Conservation (phyloP, 2,329 filamentous ascomycete species). For the Diaporthe sp. region DNA sequence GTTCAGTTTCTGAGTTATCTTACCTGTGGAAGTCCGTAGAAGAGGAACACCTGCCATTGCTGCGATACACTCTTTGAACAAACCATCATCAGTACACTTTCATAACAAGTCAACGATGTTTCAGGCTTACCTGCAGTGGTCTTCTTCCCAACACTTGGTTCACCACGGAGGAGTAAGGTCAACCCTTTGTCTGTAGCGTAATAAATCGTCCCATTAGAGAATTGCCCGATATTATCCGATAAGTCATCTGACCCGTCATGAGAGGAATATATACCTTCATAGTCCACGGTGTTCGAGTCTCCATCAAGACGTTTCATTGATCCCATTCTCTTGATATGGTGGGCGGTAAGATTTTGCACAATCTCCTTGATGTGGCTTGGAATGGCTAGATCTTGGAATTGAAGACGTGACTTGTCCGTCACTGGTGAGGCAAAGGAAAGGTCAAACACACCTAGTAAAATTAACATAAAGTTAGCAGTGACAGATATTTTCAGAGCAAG, state of each 20-base stretch:
- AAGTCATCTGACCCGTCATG: too few species aligned
- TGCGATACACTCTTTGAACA: background rate
- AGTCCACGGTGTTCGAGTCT: background rate
- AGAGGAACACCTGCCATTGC: background rate
- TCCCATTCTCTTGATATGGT: background rate
- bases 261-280: background rate
- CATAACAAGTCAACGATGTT: fast-evolving
- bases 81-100: background rate
- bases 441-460: background rate
- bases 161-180: background rate
- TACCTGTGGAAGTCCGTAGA: background rate
- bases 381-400: background rate
- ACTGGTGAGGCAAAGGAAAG: background rate
- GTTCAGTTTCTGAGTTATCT: background rate
- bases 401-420: background rate
- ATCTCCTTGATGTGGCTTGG: background rate
- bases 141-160: background rate
- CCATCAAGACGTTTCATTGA: background rate
- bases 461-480: background rate
- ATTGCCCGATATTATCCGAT: fast-evolving
- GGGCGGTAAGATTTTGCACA: background rate
- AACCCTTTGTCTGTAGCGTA: background rate
- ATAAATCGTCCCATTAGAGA: background rate
- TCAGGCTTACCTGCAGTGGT: background rate
- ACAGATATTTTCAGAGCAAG: background rate